Conservation (phyloP, 2,329 filamentous ascomycete genomes). For the Phoma herbarum region DNA sequence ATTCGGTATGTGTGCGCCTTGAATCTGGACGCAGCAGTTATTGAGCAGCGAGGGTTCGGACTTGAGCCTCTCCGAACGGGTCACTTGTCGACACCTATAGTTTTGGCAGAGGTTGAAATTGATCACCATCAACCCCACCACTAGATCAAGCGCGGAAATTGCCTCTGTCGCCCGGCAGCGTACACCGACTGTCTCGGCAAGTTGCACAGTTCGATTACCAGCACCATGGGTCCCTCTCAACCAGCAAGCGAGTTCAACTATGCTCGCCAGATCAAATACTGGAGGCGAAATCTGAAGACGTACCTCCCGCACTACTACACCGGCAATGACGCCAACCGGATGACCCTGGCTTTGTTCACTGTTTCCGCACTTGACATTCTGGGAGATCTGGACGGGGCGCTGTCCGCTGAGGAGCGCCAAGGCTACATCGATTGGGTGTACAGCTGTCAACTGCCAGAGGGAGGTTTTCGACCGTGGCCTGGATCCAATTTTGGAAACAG, state of each 20-base stretch:
- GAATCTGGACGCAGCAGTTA: not conserved
- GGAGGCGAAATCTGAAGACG: slow-evolving; percentile 84
- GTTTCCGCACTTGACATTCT: slow-evolving; percentile 86
- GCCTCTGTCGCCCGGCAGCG: slow-evolving; percentile 9
- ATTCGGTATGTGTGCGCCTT: slow-evolving; percentile 14
- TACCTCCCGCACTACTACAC: slow-evolving; percentile 85
- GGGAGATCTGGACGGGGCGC: slow-evolving; percentile 65
- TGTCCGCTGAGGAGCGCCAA: slow-evolving; percentile 62
- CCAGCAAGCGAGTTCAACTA: slow-evolving; percentile 42
- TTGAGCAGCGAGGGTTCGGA: slow-evolving; percentile 4
- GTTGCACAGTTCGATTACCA: slow-evolving; percentile 10
- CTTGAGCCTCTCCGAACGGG: slow-evolving; percentile 4
- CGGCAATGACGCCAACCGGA: slow-evolving; percentile 86
- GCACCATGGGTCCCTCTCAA: slow-evolving; percentile 16
- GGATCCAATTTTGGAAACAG: slow-evolving; percentile 66
- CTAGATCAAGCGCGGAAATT: slow-evolving; percentile 22
- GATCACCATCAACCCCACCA: slow-evolving; percentile 20
- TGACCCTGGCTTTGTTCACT: slow-evolving; percentile 89
- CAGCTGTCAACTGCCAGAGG: slow-evolving; percentile 81
- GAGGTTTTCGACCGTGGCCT: slow-evolving; percentile 89
- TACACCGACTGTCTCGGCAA: slow-evolving; percentile 16
- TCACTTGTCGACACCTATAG: slow-evolving; percentile 12
- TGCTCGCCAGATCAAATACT: slow-evolving; percentile 81
- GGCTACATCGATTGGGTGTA: slow-evolving; percentile 80
- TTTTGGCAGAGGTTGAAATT: slow-evolving; percentile 13